Base-by-base conservation (phyloP, 805 yeast species). In the Zygotorulaspora florentina region DNA sequence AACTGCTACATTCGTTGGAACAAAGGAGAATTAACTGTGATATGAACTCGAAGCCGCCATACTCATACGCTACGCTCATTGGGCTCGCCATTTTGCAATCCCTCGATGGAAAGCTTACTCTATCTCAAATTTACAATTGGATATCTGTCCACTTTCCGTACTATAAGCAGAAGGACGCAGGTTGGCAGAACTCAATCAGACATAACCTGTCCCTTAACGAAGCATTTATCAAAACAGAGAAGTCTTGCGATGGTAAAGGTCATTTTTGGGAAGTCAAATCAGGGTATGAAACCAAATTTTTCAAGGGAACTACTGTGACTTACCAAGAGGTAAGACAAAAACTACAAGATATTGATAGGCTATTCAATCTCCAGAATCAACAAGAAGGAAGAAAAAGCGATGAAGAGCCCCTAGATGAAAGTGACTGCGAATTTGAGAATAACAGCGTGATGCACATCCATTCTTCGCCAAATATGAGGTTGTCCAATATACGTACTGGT, bases 181-280 rank as follows among this genome's bases (percentile, higher is more conserved):
- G 97, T 23, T 91, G 99, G 99, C 97, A 91, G 67, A 91, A 91
- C 68, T 90, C 96, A 28, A 93, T 91, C 52, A 81, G 99, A 51
- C 99, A 91, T 67, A 91, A 93, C 55, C 71, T 91, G 26, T 88
- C 96, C 10, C 74, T 91, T 56, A 93, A 91, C 67, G 93, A 93
- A 62, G 96, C 97, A 0, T 91, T 91, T 62, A 75, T 85, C 40
- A 91, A 91, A 67, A 63, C 93, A 17, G 96, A 87, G 54, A 85
- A 90, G 64, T 90, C 96, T 10, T 84, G 85, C 55, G 95, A 85
- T 68, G 89, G 91, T 7, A 86, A 86, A 63, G 77, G 77, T 16
- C 96, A 90, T 68, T 91, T 84, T 65, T 91, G 99, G 99, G 80
- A 84, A 56, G 85, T 91, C 42, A 86, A 83, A 50, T 71, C 77